Base-by-base conservation (phyloP, 306 rosid genomes). In the Dalbergia oliveri region DNA sequence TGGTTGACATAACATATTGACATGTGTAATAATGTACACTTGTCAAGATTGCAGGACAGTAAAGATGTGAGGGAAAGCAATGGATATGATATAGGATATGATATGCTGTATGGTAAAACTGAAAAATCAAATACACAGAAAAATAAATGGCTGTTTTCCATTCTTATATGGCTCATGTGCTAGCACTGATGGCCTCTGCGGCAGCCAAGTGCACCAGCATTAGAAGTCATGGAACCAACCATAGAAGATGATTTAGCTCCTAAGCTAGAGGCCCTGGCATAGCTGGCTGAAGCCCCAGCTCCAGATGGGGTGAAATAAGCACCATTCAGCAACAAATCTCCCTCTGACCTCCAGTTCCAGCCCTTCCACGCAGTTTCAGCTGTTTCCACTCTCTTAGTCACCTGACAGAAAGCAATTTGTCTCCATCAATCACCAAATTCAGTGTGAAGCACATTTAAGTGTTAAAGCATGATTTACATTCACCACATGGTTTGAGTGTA, bases 311-410 rank as follows among this genome's bases (percentile, higher is more conserved):
- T 93, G 91, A 95, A 95, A 66, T 87, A 95, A 21, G 99, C 99
- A 69, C 98, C 99, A 67, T 95, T 95, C 69, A 88, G 73, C 71
- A 91, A 60, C 75, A 95, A 69, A 79, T 95, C 99, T 81, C 99
- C 99, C 75, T 93, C 97, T 76, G 99, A 91, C 51, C 99, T 93
- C 99, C 99, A 94, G 75, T 94, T 94, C 99, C 99, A 95, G 37
- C 78, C 73, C 82, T 86, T 88, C 99, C 99, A 95, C 77, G 86
- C 12, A 1, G 13, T 67, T 72, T 72, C 61, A 44, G 93, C 69
- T 44, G 99, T 95, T 70, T 95, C 99, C 16, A 95, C 99, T 73
- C 99, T 91, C 89, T 95, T 95, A 0, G 99, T 95, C 58, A 95
- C 97, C 98, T 94, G 82, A 6, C 47, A 84, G 59, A 5, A 8